Evolutionary conservation across 2,329 filamentous ascomycete species (phyloP), one percentile per base, ranked within the genome.

Genomic region (Cladosporium sp.): DNA sequence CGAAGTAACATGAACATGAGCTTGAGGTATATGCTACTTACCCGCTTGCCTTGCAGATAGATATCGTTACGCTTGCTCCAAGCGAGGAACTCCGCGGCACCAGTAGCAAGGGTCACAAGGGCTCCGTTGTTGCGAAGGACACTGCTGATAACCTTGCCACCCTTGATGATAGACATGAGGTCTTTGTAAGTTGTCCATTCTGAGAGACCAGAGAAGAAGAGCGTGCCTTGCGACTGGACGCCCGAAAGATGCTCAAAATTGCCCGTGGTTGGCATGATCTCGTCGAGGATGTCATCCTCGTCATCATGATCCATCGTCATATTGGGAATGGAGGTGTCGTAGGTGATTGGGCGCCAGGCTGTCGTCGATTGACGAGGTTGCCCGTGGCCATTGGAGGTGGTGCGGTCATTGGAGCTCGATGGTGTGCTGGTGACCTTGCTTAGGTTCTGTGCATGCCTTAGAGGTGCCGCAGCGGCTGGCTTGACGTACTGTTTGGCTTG

Each of bases 121-220:
- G 87, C 90, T 53, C 80, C 80, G 35, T 84, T 84, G 61, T 92
- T 88, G 50, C 87, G 85, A 57, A 93, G 70, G 70, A 85, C 89
- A 49, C 94, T 80, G 68, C 92, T 89, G 12, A 93, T 76, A 12
- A 96, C 71, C 68, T 85, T 82, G 1, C 91, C 92, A 28, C 92
- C 91, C 66, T 89, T 87, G 61, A 95, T 79, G 12, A 84, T 83
- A 26, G 83, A 81, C 3, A 85, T 83, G 66, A 95, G 79, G 68
- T 95, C 90, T 56, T 82, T 82, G 72, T 91, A 86, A 0, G 87
- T 90, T 16, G 84, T 85, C 2, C 80, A 81, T 5, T 88, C 84
- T 0, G 88, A 80, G 1, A 95, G 81, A 66, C 89, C 88, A 40
- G 78, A 79, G 59, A 94, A 79, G 26, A 86, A 78, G 26, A 96